Conservation (phyloP, 2,329 filamentous ascomycete species). For the Onygena corvina region DNA sequence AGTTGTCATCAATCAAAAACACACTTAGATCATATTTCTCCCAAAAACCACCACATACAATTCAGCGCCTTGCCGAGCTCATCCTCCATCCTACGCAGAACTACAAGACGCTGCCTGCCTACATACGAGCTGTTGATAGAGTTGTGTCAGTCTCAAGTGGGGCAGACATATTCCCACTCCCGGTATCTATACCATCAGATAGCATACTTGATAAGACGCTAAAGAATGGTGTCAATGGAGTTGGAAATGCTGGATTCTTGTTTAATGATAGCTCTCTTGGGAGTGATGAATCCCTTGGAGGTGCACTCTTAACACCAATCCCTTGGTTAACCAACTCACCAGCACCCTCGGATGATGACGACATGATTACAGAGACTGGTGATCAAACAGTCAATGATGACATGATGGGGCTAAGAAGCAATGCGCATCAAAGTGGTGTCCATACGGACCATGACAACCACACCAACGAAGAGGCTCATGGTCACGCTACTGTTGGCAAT, state of each 20-base stretch:
- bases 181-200: slow-evolving; percentile 43
- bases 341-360: slow-evolving; percentile 17
- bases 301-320: slow-evolving; percentile 84
- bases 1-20: slow-evolving; percentile 47
- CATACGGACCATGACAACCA: neutral
- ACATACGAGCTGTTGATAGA: slow-evolving; percentile 80
- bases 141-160: slow-evolving; percentile 81
- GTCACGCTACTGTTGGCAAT: slow-evolving; percentile 8
- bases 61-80: slow-evolving; percentile 84
- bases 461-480: neutral
- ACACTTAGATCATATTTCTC: slow-evolving; percentile 57
- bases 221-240: slow-evolving; percentile 46
- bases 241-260: slow-evolving; percentile 26
- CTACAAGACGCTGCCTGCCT: slow-evolving; percentile 71
- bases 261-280: slow-evolving; percentile 43
- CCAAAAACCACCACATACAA: slow-evolving; percentile 71
- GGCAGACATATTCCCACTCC: slow-evolving; percentile 69
- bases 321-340: slow-evolving; percentile 58
- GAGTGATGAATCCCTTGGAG: slow-evolving; percentile 78
- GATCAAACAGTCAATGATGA: neutral
- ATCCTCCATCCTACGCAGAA: slow-evolving; percentile 62
- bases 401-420: too few relatives aligned
- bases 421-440: too few relatives aligned
- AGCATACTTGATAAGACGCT: slow-evolving; percentile 26
- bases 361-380: slow-evolving; percentile 8